phyloP scores from a whole-genome alignment of 768 basidiomycete genomes.

The Hirschioporus abietinus region DNA sequence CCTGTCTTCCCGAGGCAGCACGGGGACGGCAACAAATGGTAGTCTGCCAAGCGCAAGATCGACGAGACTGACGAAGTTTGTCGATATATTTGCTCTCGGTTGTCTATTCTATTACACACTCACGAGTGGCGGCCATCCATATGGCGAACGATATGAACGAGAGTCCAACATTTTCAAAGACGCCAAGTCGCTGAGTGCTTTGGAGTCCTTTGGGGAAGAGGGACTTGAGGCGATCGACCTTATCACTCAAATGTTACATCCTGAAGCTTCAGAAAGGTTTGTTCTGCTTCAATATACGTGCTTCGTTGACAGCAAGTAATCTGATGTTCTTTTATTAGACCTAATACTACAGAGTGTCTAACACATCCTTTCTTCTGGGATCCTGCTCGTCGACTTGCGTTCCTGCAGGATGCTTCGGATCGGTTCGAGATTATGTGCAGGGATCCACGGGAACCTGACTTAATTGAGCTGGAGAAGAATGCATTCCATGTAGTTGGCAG shows the following conservation, averaged over 20 bases:
- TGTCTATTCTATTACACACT: conserved; percentile 93
- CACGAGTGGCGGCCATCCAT: conserved; percentile 89
- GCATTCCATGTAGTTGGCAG: conserved; percentile 72
- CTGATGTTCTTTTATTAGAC: conserved; percentile 41
- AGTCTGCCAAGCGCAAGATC: conserved; percentile 36
- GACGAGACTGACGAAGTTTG: conserved; percentile 84
- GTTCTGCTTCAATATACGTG: conserved; percentile 22
- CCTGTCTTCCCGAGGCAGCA: conserved; percentile 62
- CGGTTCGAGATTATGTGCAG: conserved; percentile 97
- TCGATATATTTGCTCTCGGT: conserved; percentile 95
- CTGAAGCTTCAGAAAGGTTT: conserved; percentile 70
- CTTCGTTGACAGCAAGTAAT: conserved; percentile 1
- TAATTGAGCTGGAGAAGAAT: conserved; percentile 69
- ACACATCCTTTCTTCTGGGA: conserved; percentile 98
- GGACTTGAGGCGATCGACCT: conserved; percentile 86
- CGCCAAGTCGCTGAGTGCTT: conserved; percentile 57
- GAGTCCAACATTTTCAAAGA: conserved; percentile 92
- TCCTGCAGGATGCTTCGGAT: conserved; percentile 97
- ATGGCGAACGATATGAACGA: conserved; percentile 87
- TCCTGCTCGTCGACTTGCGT: conserved; percentile 73
- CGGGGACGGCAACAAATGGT: conserved; percentile 41
- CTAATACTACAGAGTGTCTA: conserved; percentile 82
- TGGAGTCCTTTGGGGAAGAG: conserved; percentile 87
- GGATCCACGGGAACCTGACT: conserved; percentile 75
- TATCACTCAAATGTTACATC: conserved; percentile 72